Evolutionary conservation across 176 grass and related monocot species (phyloP).

Genomic region (Paspalum vaginatum): DNA sequence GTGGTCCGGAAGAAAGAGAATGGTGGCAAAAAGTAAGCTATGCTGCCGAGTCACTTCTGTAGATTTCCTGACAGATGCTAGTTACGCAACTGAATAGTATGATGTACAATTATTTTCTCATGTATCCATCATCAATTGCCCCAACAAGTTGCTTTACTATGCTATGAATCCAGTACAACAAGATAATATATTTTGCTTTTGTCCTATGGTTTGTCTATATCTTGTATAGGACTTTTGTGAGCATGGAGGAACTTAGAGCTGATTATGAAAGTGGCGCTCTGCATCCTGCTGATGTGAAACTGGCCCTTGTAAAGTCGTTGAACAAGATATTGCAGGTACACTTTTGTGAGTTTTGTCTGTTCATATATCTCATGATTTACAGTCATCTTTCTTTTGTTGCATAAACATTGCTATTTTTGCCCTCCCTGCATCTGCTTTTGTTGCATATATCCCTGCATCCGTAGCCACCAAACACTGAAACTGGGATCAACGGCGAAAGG

Average conservation of each 20-base stretch:
- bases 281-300: conserved; percentile 61
- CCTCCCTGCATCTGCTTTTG: no score
- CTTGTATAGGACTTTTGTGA: conserved; percentile 43
- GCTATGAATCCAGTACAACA: neutral
- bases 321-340: conserved; percentile 58
- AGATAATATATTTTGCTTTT: no score
- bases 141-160: neutral
- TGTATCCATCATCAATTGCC: neutral
- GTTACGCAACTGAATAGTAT: neutral
- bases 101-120: conserved; percentile 1
- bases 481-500: no score
- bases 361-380: no score
- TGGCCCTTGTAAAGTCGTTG: conserved; percentile 54
- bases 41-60: neutral
- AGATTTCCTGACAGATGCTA: neutral
- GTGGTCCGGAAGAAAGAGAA: conserved; percentile 51
- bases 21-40: conserved; percentile 60
- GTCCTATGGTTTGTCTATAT: neutral
- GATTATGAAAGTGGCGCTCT: conserved; percentile 63
- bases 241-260: conserved; percentile 50
- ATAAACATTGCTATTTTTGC: no score
- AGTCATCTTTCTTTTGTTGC: no score
- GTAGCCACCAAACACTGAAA: no score
- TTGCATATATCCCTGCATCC: no score
- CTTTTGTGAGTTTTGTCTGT: no score